These are phyloP conservation scores for Chlorella vulgaris DNA, from an alignment of 139 green algal genomes.

Conservation along the genomic window DNA sequence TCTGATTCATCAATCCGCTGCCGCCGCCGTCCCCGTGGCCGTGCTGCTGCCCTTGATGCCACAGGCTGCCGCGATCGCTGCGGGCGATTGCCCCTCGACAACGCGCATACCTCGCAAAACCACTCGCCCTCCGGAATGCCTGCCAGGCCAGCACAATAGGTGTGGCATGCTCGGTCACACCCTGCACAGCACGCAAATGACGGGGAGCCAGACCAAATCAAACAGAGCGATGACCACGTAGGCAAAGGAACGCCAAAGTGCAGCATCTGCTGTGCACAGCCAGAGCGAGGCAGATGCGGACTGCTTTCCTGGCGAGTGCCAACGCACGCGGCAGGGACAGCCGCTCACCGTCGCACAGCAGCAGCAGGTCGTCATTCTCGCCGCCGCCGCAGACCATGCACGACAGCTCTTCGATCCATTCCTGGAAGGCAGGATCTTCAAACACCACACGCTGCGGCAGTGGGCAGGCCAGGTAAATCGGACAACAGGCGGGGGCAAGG, in stretches of 20 bases:
- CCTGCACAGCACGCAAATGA: slow-evolving; percentile 35
- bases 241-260: no score
- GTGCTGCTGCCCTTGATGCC: no score
- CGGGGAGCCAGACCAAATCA: background rate
- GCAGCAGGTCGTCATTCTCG: slow-evolving; percentile 63
- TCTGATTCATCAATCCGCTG: no score
- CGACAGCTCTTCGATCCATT: slow-evolving; percentile 43
- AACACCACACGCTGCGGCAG: slow-evolving; percentile 36
- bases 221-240: background rate
- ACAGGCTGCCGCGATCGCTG: no score
- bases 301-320: no score
- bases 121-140: slow-evolving; percentile 67
- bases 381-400: slow-evolving; percentile 53
- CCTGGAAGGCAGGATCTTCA: slow-evolving; percentile 46
- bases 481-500: no score
- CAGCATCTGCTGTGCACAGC: background rate
- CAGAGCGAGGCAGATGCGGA: no score
- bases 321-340: no score
- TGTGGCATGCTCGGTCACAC: slow-evolving; percentile 76
- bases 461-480: no score
- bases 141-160: slow-evolving; percentile 64
- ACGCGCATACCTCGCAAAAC: no score
- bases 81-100: no score
- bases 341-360: slow-evolving; percentile 65
- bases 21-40: no score